Conservation (phyloP, 1,284 basidiomycete genomes). For the Cerioporus squamosus region DNA sequence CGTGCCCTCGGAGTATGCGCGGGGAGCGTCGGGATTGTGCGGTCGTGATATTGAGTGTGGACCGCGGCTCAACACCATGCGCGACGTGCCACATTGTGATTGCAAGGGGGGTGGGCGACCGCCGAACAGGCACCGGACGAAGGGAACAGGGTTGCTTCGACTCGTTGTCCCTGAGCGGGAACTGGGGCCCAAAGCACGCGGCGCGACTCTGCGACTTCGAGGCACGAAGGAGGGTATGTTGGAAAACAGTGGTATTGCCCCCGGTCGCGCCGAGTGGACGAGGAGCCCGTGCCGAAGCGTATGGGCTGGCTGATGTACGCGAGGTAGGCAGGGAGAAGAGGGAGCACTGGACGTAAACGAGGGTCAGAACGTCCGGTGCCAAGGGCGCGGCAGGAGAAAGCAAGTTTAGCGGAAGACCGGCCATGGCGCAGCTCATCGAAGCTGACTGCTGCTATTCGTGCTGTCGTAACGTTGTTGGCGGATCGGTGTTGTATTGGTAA, state of each 20-base stretch:
- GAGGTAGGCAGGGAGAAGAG: neutral
- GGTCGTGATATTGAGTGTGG: no score
- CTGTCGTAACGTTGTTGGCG: neutral
- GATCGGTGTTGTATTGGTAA: neutral
- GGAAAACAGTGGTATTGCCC: neutral
- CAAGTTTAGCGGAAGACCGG: no score
- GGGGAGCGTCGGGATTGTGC: no score
- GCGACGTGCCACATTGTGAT: neutral
- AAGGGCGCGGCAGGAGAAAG: no score
- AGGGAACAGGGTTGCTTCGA: conserved; percentile 17
- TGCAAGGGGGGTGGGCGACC: neutral
- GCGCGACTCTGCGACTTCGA: neutral
- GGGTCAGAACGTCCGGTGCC: no score
- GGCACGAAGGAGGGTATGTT: neutral
- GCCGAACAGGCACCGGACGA: conserved; percentile 7
- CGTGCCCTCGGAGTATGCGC: no score
- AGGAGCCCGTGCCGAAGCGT: neutral
- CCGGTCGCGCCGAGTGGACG: conserved; percentile 4
- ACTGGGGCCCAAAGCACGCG: neutral
- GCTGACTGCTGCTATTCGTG: no score
- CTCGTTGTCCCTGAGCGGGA: neutral
- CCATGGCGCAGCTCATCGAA: no score
- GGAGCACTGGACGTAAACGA: no score
- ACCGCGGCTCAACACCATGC: neutral
- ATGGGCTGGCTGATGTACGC: neutral